Evolutionary conservation across 1,284 basidiomycete genomes (phyloP).

Genomic region (Irpex sp.): DNA sequence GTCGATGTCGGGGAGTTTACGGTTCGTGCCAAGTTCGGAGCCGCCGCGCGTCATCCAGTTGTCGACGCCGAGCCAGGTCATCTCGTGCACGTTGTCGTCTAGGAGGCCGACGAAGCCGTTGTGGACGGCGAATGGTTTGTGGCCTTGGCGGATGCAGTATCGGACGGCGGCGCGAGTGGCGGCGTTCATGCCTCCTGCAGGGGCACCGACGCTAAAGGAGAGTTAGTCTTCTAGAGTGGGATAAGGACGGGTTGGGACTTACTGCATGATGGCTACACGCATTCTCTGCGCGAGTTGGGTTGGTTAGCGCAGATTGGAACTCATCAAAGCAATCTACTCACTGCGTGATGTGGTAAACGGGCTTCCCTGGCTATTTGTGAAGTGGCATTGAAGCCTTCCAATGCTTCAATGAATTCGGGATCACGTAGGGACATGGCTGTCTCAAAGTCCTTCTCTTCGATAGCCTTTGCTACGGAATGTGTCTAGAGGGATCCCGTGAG

Average conservation of each 20-base stretch:
- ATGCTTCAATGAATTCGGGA: slow-evolving; percentile 86
- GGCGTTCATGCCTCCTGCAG: slow-evolving; percentile 98
- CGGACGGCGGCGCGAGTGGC: slow-evolving; percentile 93
- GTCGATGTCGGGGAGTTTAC: slow-evolving; percentile 81
- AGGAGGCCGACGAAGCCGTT: slow-evolving; percentile 96
- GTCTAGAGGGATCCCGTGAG: slow-evolving; percentile 49
- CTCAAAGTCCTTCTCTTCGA: slow-evolving; percentile 81
- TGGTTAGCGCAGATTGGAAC: background rate
- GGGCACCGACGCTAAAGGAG: slow-evolving; percentile 79
- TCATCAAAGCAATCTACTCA: slow-evolving; percentile 25
- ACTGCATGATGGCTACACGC: slow-evolving; percentile 92
- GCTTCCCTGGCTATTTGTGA: slow-evolving; percentile 62
- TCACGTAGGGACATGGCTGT: slow-evolving; percentile 89
- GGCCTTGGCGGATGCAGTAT: slow-evolving; percentile 90
- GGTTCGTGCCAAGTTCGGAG: slow-evolving; percentile 98
- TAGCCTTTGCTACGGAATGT: slow-evolving; percentile 80
- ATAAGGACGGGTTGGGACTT: slow-evolving; percentile 29
- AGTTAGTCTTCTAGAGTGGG: background rate
- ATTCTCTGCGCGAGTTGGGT: slow-evolving; percentile 52
- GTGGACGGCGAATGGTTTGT: slow-evolving; percentile 87
- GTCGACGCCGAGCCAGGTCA: slow-evolving; percentile 97
- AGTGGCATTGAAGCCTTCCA: slow-evolving; percentile 80
- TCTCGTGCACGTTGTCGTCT: slow-evolving; percentile 82
- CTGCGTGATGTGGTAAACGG: slow-evolving; percentile 61
- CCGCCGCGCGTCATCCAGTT: slow-evolving; percentile 95